Conservation (phyloP, 2,329 filamentous ascomycete species). For the Lecanicillium sp. region DNA sequence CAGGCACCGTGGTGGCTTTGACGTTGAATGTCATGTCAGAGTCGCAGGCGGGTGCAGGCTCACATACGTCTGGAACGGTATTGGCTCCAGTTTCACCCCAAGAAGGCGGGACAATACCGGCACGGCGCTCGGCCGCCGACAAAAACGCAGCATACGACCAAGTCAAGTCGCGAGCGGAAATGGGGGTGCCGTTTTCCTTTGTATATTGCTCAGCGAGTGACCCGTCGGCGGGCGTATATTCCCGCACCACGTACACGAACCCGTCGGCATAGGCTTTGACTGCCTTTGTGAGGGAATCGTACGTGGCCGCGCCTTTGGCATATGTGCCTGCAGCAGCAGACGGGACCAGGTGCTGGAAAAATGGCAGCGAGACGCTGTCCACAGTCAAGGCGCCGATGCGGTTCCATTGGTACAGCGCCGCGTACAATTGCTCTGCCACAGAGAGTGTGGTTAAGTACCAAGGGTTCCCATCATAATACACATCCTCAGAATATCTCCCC, state of each 20-base stretch:
- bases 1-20: slow-evolving; percentile 45
- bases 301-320: slow-evolving; percentile 34
- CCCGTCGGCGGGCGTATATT: slow-evolving; percentile 54
- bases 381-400: slow-evolving; percentile 53
- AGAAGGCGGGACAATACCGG: slow-evolving; percentile 27
- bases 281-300: slow-evolving; percentile 46
- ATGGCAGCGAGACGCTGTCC: slow-evolving; percentile 54
- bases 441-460: slow-evolving; percentile 73
- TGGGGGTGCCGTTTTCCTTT: slow-evolving; percentile 39
- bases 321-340: slow-evolving; percentile 55
- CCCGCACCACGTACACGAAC: slow-evolving; percentile 52
- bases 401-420: slow-evolving; percentile 65
- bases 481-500: slow-evolving; percentile 63
- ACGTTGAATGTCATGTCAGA: slow-evolving; percentile 53
- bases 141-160: slow-evolving; percentile 68
- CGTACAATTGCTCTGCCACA: slow-evolving; percentile 72
- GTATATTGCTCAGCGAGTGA: slow-evolving; percentile 60
- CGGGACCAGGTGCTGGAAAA: slow-evolving; percentile 60
- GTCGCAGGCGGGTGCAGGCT: slow-evolving; percentile 23
- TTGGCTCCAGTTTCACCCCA: slow-evolving; percentile 17
- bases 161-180: slow-evolving; percentile 59
- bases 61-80: slow-evolving; percentile 19
- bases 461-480: slow-evolving; percentile 70
- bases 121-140: slow-evolving; percentile 48
- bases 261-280: slow-evolving; percentile 50